Percentiles rank a stretch among this genome's conserved stretches.
phyloP scores from a whole-genome alignment of 352 stramenopile genomes.

The Globisporangium echinulatum region DNA sequence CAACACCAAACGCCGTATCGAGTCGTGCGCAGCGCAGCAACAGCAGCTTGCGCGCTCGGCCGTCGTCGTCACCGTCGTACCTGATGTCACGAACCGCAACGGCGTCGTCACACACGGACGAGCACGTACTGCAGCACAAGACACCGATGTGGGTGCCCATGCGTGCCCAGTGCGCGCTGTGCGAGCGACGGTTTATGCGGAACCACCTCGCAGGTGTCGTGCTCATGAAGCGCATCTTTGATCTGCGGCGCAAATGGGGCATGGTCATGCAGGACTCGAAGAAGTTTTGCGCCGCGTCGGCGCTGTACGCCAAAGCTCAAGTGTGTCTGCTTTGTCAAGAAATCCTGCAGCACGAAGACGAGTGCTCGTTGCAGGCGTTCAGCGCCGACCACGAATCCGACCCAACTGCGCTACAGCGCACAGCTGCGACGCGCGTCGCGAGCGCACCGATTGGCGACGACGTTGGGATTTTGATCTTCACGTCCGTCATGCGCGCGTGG shows the following conservation, averaged over 20 bases:
- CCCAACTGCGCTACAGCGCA: not conserved
- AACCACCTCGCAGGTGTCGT: conserved; percentile 30
- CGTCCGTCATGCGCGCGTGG: conserved; percentile 28
- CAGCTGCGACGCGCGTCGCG: not conserved
- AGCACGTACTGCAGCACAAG: not conserved
- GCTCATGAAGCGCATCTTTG: conserved; percentile 46
- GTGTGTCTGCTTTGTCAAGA: conserved; percentile 44
- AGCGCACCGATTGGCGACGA: conserved; percentile 8
- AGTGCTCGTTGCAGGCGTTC: conserved; percentile 5
- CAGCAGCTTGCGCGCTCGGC: not conserved
- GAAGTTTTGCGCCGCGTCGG: conserved; percentile 28
- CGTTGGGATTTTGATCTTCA: conserved; percentile 27
- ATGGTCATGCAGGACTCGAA: conserved; percentile 38
- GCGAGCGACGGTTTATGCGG: conserved; percentile 38
- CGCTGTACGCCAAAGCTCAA: conserved; percentile 28
- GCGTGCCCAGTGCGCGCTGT: conserved; percentile 30
- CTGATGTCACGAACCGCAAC: not conserved
- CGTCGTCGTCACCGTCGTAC: conserved; percentile 8
- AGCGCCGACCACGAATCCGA: conserved; percentile 1
- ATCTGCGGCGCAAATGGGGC: conserved; percentile 38
- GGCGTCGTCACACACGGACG: not conserved
- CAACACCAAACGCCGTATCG: not conserved
- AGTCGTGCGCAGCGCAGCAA: not conserved
- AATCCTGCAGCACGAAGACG: conserved; percentile 29
- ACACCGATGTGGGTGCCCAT: conserved; percentile 20